Percentiles rank a stretch among this genome's conserved stretches.
Evolutionary conservation across 129 eudicot genomes (phyloP).

Genomic region (Silybum marianum): DNA sequence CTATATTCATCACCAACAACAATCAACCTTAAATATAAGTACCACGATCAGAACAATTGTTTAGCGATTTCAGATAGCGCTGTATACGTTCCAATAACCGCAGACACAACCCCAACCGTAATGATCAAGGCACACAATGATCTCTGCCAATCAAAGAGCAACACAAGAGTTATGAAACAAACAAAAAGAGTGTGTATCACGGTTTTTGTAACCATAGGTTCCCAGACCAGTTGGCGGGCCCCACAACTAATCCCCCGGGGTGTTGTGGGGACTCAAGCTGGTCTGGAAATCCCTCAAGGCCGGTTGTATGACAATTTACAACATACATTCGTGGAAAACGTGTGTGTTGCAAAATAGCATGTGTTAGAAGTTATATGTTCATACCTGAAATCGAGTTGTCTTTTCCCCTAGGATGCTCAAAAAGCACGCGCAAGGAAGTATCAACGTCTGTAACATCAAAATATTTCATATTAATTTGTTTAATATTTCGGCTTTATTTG

Average conservation of each 20-base stretch:
- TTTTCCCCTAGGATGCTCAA: conserved; percentile 74
- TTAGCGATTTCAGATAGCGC: conserved; percentile 57
- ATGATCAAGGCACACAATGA: conserved; percentile 51
- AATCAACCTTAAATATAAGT: conserved; percentile 13
- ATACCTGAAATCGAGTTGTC: conserved; percentile 63
- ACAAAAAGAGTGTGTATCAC: background rate
- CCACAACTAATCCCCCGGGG: background rate
- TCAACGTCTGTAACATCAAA: conserved; percentile 62
- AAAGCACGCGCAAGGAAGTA: conserved; percentile 87
- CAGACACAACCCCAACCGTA: conserved; percentile 54
- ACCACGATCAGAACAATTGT: conserved; percentile 36
- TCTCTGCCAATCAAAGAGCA: conserved; percentile 38
- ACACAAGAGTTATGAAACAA: conserved; percentile 7
- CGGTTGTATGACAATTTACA: background rate
- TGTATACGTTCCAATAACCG: conserved; percentile 70
- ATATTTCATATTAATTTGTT: background rate
- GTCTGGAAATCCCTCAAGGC: background rate
- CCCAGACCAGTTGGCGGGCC: too few species aligned
- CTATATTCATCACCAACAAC: conserved; percentile 17
- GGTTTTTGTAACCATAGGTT: background rate
- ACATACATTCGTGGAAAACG: background rate
- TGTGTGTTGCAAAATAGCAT: background rate
- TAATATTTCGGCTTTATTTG: background rate
- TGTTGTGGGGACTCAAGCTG: background rate
- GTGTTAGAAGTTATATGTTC: background rate